These are phyloP conservation scores for Colletotrichum eremochloae DNA, from an alignment of 2,329 filamentous ascomycete species.

Conservation along the genomic window DNA sequence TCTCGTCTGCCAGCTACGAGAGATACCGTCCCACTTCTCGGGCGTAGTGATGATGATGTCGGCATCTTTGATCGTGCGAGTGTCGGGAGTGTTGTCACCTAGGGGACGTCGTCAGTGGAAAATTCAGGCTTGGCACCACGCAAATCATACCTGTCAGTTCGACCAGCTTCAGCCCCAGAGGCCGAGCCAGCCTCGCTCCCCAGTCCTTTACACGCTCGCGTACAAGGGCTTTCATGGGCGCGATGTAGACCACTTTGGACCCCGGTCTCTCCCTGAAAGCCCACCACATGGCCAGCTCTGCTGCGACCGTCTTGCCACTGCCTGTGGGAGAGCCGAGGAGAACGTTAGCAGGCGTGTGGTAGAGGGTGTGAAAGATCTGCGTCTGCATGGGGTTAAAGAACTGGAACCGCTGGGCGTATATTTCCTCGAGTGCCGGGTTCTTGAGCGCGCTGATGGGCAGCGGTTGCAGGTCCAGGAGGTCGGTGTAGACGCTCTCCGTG, in stretches of 20 bases:
- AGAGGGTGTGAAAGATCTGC: slow-evolving; percentile 96
- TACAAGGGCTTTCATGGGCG: slow-evolving; percentile 98
- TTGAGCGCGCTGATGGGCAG: slow-evolving; percentile 88
- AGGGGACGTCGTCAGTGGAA: neutral
- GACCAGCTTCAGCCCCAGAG: slow-evolving; percentile 90
- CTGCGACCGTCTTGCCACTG: slow-evolving; percentile 96
- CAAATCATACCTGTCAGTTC: slow-evolving; percentile 81
- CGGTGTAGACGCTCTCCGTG: slow-evolving; percentile 97
- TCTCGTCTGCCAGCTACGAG: slow-evolving; percentile 97
- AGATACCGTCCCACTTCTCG: slow-evolving; percentile 99
- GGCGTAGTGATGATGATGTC: slow-evolving; percentile 99
- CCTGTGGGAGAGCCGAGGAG: slow-evolving; percentile 95
- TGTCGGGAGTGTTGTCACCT: slow-evolving; percentile 95
- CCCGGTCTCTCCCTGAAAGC: slow-evolving; percentile 94
- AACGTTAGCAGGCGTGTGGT: slow-evolving; percentile 92
- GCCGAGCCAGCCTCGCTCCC: slow-evolving; percentile 82
- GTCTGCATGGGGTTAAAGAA: slow-evolving; percentile 99
- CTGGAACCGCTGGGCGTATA: slow-evolving; percentile 90
- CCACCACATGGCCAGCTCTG: slow-evolving; percentile 99
- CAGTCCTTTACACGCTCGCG: slow-evolving; percentile 97
- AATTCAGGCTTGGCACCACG: neutral
- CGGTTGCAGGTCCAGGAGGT: slow-evolving; percentile 91
- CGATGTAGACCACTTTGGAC: slow-evolving; percentile 98
- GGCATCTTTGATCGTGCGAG: slow-evolving; percentile 92
- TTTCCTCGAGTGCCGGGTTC: slow-evolving; percentile 86